These are phyloP conservation scores for Carex sylvatica DNA, from an alignment of 202 grass and related monocot species.

Conservation along the genomic window DNA sequence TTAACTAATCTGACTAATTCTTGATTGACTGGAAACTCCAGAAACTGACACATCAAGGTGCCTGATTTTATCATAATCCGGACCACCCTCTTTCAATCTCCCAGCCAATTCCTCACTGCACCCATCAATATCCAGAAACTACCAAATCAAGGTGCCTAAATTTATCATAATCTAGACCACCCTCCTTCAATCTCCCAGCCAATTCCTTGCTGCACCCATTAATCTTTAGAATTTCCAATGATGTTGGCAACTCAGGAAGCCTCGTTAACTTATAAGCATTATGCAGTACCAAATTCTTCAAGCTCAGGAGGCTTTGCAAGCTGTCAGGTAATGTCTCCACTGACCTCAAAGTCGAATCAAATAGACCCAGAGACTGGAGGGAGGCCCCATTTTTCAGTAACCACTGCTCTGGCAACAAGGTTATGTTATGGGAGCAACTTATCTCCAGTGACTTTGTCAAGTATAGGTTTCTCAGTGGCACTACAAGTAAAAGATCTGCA, in stretches of 20 bases:
- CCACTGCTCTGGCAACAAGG: not conserved
- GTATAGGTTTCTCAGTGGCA: too few relatives aligned
- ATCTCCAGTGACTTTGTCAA: not conserved
- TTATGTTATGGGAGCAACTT: not conserved
- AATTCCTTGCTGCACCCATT: not conserved
- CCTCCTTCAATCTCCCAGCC: not conserved
- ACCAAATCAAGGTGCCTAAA: not conserved
- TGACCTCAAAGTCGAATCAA: not conserved
- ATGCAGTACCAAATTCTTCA: not conserved
- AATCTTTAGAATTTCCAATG: not conserved
- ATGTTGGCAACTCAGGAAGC: not conserved
- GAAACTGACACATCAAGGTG: not conserved
- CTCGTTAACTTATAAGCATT: not conserved
- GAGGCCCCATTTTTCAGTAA: not conserved
- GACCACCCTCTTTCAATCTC: not conserved
- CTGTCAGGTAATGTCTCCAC: not conserved
- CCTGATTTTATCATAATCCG: not conserved
- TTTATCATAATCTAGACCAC: conserved; percentile 7
- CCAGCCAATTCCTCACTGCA: not conserved
- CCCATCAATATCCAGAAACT: not conserved
- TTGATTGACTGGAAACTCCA: not conserved
- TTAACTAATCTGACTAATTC: too few relatives aligned
- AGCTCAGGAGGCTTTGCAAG: not conserved
- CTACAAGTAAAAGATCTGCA: not conserved
- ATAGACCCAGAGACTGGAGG: not conserved